Conservation (phyloP, 2,329 filamentous ascomycete genomes). For the Mycogone perniciosa region DNA sequence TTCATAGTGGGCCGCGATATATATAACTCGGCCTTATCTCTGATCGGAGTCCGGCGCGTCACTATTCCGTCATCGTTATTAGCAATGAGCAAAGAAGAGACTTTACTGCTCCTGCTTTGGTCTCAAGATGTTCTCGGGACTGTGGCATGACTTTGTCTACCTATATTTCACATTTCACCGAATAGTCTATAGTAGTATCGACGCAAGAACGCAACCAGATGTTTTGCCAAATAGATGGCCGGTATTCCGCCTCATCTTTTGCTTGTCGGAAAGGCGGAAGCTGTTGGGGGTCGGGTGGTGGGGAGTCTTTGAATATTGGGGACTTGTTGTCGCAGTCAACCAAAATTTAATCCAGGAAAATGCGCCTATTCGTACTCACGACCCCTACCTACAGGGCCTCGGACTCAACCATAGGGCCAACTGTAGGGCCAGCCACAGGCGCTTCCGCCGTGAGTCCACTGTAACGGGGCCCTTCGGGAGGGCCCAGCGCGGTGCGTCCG, state of each 20-base stretch:
- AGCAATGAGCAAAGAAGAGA: neutral
- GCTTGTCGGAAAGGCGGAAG: neutral
- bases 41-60: neutral
- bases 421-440: neutral
- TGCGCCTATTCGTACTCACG: neutral
- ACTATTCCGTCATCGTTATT: neutral
- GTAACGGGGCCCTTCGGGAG: conserved; percentile 1
- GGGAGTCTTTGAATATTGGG: neutral
- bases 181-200: too few species aligned
- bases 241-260: neutral
- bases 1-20: too few species aligned
- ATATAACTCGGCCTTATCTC: neutral
- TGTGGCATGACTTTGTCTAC: too few species aligned
- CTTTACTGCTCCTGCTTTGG: too few species aligned
- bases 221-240: neutral
- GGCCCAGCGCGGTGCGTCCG: conserved; percentile 4
- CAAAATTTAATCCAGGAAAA: neutral
- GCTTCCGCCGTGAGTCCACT: neutral
- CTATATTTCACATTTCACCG: too few species aligned
- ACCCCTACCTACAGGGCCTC: neutral
- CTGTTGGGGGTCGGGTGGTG: neutral
- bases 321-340: too few species aligned
- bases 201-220: neutral
- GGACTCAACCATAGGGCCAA: neutral
- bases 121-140: too few species aligned